Evolutionary conservation across 2,329 filamentous ascomycete genomes (phyloP), one percentile per base, ranked within the genome.

Genomic region (Talaromyces funiculosus): DNA sequence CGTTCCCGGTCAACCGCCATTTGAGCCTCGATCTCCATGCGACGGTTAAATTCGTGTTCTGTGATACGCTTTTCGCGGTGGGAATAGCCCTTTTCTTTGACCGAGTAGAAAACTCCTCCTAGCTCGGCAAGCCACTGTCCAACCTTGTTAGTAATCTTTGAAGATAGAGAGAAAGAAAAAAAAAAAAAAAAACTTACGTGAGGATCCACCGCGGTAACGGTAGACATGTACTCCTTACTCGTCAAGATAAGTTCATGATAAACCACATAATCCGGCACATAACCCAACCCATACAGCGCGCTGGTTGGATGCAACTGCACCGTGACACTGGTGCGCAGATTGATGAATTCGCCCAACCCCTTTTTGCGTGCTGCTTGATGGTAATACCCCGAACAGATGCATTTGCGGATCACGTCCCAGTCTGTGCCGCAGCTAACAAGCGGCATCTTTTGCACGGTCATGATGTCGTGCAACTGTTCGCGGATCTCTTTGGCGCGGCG

Each of bases 231-330:
- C 73, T 97, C 94, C 72, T 96, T 97, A 61, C 88, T 90, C 0
- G 94, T 99, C 63, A 99, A 85, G 68, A 99, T 96, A 61, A 99
- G 84, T 75, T 99, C 94, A 80, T 99, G 94, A 76, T 99, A 99
- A 43, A 99, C 87, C 57, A 99, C 91, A 71, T 97, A 97, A 72
- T 99, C 94, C 1, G 95, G 94, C 24, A 96, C 84, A 74, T 96
- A 95, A 3, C 94, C 94, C 1, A 92, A 82, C 24, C 94, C 94
- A 72, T 97, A 97, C 0, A 99, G 83, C 1, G 94, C 91, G 64
- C 88, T 92, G 0, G 94, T 99, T 1, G 94, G 94, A 72, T 99
- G 95, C 31, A 99, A 82, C 72, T 96, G 92, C 59, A 99, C 90
- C 1, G 90, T 92, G 3, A 99, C 92, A 69, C 90, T 94, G 0